These are phyloP conservation scores for Populus deltoides DNA, from an alignment of 345 rosid species.

Conservation along the genomic window DNA sequence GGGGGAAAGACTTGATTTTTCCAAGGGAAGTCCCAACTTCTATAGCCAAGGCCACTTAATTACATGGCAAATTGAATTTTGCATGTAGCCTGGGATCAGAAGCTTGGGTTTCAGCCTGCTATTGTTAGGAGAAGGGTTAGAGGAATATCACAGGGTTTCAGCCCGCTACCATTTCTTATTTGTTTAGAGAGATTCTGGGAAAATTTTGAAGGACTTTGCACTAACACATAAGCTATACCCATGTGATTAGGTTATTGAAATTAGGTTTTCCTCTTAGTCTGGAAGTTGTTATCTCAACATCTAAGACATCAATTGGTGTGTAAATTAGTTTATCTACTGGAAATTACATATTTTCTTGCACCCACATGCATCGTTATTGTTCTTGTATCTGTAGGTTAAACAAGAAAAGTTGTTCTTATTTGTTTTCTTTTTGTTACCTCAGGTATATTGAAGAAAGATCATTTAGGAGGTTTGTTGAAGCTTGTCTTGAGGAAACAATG, in stretches of 20 bases:
- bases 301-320: neutral
- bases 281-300: neutral
- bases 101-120: neutral
- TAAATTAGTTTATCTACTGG: neutral
- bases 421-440: constrained; percentile 16
- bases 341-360: neutral
- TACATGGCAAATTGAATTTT: neutral
- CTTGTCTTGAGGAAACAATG: constrained; percentile 88
- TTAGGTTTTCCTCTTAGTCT: neutral
- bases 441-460: constrained; percentile 98
- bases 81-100: neutral
- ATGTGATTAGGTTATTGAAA: neutral
- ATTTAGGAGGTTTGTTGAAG: constrained; percentile 92
- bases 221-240: neutral
- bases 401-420: neutral
- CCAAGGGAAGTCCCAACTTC: neutral
- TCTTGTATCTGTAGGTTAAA: neutral
- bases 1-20: neutral
- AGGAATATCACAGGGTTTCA: neutral
- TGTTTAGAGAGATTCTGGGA: neutral
- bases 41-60: neutral
- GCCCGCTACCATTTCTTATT: neutral
- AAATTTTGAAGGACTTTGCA: neutral
- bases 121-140: neutral
- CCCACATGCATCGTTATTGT: neutral